A percentile compares a stretch with the other conserved stretches of the same genome.
phyloP scores from a whole-genome alignment of 2,329 filamentous ascomycete species.

The Rutstroemia sp. region DNA sequence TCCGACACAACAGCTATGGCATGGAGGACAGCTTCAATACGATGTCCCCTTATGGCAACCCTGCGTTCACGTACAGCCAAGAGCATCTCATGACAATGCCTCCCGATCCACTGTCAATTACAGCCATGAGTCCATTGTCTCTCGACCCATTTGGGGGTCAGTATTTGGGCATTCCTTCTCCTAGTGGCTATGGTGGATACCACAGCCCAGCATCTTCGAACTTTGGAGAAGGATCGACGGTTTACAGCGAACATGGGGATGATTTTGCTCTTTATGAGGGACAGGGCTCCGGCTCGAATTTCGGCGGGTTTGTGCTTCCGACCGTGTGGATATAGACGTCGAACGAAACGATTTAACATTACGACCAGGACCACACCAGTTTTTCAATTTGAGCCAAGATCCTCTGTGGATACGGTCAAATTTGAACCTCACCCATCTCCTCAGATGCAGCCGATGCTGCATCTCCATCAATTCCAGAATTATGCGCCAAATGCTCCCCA shows the following conservation, averaged over 20 bases:
- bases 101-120: constrained; percentile 39
- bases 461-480: constrained; percentile 13
- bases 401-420: constrained; percentile 18
- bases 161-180: constrained; percentile 57
- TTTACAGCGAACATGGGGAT: constrained; percentile 57
- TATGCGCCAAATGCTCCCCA: constrained; percentile 15
- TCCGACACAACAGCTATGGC: constrained; percentile 48
- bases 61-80: constrained; percentile 56
- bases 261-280: constrained; percentile 31
- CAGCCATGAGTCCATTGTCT: constrained; percentile 46
- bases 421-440: constrained; percentile 17
- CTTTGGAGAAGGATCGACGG: constrained; percentile 53
- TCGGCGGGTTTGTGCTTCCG: constrained; percentile 32
- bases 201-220: constrained; percentile 56
- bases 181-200: constrained; percentile 44
- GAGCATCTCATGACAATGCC: constrained; percentile 53
- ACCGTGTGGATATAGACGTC: constrained; percentile 31
- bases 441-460: constrained; percentile 11
- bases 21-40: constrained; percentile 39
- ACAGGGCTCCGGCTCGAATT: constrained; percentile 27
- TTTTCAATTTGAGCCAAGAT: constrained; percentile 23
- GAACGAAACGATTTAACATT: constrained; percentile 28
- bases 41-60: constrained; percentile 48
- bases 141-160: constrained; percentile 45
- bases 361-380: constrained; percentile 27